Evolutionary conservation across 2,329 filamentous ascomycete species (phyloP), one percentile per base, ranked within the genome.

Genomic region (Penicillium palitans): DNA sequence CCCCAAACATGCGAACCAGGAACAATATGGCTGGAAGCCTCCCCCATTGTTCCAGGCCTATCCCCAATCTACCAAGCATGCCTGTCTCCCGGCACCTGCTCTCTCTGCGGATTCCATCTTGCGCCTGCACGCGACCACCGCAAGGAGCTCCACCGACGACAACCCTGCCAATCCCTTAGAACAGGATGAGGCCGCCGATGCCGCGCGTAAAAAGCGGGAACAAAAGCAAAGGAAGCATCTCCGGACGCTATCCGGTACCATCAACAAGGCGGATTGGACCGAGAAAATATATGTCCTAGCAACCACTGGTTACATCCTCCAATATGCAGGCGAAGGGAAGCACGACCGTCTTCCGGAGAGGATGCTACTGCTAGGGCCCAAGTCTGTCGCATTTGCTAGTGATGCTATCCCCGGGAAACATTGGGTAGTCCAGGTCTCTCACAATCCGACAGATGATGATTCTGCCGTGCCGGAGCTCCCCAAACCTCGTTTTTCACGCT

Each of bases 11-110:
- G 42, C 62, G 2, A 62, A 63, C 10, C 62, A 65, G 54, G 66
- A 72, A 67, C 57, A 69, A 66, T 66, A 65, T 29, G 66, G 66
- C 13, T 90, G 87, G 87, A 83, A 85, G 56, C 84, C 87, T 17
- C 90, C 91, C 7, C 90, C 91, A 2, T 78, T 97, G 13, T 96
- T 93, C 72, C 90, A 96, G 72, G 91, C 90, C 13, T 96, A 92
- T 71, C 89, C 90, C 0, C 92, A 96, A 74, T 87, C 91, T 3
- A 83, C 91, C 64, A 92, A 90, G 68, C 85, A 95, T 72, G 87
- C 85, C 12, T 86, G 83, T 17, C 79, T 96, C 3, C 83, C 87
- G 27, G 83, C 89, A 17, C 88, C 88, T 39, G 84, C 83, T 2
- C 76, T 89, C 12, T 85, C 89, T 1, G 83, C 88, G 2, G 92